Percentiles rank a stretch among this genome's conserved stretches.
Evolutionary conservation across 1,139 yeast genomes (phyloP).

Genomic region (Lodderomyces pseudojiufengensis): DNA sequence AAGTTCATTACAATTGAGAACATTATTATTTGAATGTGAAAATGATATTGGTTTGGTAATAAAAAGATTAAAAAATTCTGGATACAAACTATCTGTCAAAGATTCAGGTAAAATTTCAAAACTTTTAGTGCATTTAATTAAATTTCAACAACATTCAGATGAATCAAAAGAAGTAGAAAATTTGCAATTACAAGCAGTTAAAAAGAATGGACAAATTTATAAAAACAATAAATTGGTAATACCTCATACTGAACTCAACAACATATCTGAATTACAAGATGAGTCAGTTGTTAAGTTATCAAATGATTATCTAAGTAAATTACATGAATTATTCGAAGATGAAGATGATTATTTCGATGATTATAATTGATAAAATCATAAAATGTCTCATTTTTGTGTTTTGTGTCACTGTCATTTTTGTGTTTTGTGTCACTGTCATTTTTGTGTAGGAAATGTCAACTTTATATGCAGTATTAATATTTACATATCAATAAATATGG

Average conservation of each 20-base stretch:
- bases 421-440: neutral
- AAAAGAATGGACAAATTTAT: constrained; percentile 3
- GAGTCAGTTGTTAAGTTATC: neutral
- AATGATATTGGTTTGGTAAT: constrained; percentile 5
- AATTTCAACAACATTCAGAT: neutral
- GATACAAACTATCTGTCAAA: constrained; percentile 5
- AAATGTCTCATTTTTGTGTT: neutral
- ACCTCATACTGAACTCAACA: neutral
- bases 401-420: neutral
- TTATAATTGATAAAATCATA: no score
- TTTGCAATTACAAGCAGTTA: neutral
- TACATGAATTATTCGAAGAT: neutral
- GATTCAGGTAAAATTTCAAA: neutral
- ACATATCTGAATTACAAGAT: neutral
- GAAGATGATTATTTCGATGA: neutral
- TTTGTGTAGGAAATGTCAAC: no score
- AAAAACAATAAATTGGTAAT: neutral
- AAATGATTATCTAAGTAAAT: neutral
- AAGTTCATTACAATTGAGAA: constrained; percentile 8
- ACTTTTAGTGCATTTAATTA: neutral
- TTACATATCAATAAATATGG: neutral
- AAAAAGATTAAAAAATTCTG: constrained; percentile 5
- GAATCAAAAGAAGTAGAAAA: neutral
- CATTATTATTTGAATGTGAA: constrained; percentile 5
- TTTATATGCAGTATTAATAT: neutral